phyloP scores from a whole-genome alignment of 371 early-diverging fungal genomes.

The Mortierella sp. region DNA sequence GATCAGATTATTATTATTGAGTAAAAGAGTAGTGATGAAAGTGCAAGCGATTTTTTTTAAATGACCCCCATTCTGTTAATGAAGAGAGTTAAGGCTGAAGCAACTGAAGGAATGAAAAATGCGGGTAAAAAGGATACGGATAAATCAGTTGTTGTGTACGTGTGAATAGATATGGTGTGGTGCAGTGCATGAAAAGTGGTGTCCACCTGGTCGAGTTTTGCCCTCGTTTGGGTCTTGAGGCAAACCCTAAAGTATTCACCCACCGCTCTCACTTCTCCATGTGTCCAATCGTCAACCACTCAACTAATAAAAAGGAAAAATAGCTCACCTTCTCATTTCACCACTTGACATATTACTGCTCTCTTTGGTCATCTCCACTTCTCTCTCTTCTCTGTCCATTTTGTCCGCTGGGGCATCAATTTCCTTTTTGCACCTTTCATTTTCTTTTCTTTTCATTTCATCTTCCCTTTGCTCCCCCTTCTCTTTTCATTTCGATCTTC shows the following conservation, averaged over 20 bases:
- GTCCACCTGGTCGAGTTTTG: slow-evolving; percentile 8
- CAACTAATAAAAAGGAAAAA: not conserved
- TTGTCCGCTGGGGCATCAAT: slow-evolving; percentile 13
- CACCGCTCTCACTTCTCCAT: not conserved
- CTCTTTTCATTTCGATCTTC: not conserved
- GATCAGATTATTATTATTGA: not conserved
- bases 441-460: not conserved
- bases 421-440: slow-evolving; percentile 23
- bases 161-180: not conserved
- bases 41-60: no score
- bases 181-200: not conserved
- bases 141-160: not conserved
- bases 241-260: not conserved
- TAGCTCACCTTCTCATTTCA: not conserved
- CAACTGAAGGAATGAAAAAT: not conserved
- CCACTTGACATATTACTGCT: not conserved
- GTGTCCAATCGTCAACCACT: not conserved
- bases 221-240: slow-evolving; percentile 11
- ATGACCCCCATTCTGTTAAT: not conserved
- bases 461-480: not conserved
- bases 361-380: not conserved
- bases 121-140: not conserved
- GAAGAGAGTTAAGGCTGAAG: no score
- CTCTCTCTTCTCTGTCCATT: not conserved
- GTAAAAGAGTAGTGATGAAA: no score